Base-by-base conservation (phyloP, 2,329 filamentous ascomycete genomes). In the Cladophialophora chaetospira region DNA sequence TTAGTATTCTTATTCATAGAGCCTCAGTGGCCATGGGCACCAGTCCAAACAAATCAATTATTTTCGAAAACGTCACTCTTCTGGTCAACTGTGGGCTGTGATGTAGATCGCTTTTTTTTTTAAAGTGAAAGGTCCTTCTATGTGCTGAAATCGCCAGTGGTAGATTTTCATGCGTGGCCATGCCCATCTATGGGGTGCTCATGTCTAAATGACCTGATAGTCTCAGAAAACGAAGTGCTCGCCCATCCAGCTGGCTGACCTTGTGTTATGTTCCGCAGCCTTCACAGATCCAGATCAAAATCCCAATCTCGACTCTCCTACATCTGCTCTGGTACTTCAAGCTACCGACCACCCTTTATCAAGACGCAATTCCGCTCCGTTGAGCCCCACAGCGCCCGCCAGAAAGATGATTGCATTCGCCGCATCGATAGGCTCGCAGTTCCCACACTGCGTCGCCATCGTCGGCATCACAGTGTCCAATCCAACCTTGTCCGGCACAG, bases 391-490 rank as follows among this genome's bases (percentile, higher is more conserved):
- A 4, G 36, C 35, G 15, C 23, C 26, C 6, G 50, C 38, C 26
- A 53, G 13, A 25, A 38, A 45, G 17, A 45, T 10, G 29, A 53
- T 53, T 10, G 50, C 50, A 15, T 43, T 45, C 29, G 50, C 42
- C 19, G 38, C 42, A 17, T 53, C 50, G 13, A 35, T 36, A 6
- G 50, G 50, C 26, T 44, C 42, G 19, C 42, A 53, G 9, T 26
- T 51, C 17, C 48, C 48, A 19, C 36, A 38, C 3, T 28, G 5
- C 15, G 36, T 51, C 25, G 48, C 48, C 48, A 53, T 53, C 5
- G 40, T 36, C 5, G 50, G 50, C 50, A 53, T 53, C 38, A 53
- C 19, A 4, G 21, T 25, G n/a, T 53, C 42, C 40, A 53, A 4
- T 3, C 50, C 38, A 8, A 45, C 40, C 21, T 53, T 45, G 21